A percentile compares a stretch with the other conserved stretches of the same genome.
Evolutionary conservation across 75 land plant genomes (phyloP).

Genomic region (Pseudotsuga menziesii): DNA sequence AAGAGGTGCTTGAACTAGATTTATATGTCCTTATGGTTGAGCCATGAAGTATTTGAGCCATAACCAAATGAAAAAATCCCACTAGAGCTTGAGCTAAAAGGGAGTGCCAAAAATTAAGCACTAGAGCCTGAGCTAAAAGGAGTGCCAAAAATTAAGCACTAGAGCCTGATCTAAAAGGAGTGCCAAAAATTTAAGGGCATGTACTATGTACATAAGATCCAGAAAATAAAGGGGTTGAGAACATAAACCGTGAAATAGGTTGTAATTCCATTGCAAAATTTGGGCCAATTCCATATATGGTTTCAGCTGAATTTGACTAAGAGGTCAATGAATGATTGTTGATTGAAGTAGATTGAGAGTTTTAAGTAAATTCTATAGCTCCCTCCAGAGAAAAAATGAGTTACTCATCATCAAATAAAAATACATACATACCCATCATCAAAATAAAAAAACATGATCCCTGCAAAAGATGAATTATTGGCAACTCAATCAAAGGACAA

Average conservation of each 20-base stretch:
- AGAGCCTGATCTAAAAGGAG: background rate
- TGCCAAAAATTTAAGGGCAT: no score
- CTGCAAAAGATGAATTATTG: background rate
- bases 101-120: background rate
- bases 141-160: background rate
- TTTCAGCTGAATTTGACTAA: background rate
- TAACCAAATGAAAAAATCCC: background rate
- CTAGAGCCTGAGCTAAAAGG: background rate
- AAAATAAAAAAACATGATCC: background rate
- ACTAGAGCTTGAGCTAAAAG: background rate
- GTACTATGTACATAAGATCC: no score
- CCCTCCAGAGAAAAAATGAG: constrained; percentile 4
- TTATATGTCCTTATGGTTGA: background rate
- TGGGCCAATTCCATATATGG: background rate
- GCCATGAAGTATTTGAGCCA: background rate
- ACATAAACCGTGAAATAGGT: background rate
- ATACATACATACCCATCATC: background rate
- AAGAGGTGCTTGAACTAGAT: background rate
- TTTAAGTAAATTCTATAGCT: background rate
- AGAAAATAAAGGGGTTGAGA: constrained; percentile 1
- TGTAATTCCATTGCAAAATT: background rate
- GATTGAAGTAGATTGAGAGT: background rate
- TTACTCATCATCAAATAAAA: no score
- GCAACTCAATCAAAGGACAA: background rate
- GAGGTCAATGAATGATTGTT: background rate